Base-by-base conservation (phyloP, 2,329 filamentous ascomycete genomes). In the Emmonsiellopsis sp. region DNA sequence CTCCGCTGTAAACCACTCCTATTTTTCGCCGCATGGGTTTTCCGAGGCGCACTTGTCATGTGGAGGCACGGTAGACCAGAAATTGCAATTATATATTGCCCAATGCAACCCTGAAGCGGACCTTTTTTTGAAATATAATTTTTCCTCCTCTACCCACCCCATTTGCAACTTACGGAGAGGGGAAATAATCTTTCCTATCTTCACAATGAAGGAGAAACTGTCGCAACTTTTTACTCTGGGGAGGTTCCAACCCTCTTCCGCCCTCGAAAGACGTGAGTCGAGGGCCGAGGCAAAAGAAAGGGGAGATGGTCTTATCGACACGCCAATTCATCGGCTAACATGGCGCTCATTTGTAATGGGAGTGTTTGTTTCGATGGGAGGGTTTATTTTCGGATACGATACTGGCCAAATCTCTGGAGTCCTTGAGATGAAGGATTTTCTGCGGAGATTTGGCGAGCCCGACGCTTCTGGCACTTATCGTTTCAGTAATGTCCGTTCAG, bases 341-440 rank as follows among this genome's bases (percentile, higher is more conserved):
- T 67, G 67, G 63, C 67, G 70, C 5, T 70, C 72, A 0, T 67
- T 73, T 55, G 64, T 72, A 54, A 68, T 76, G 56, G 72, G 72
- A 48, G 49, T 75, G 40, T 65, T 74, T 53, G 73, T 74, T 42
- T 75, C 72, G 5, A 75, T 76, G 70, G 73, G 73, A 58, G 73
- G 73, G 56, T 71, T 76, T 60, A 70, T 75, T 54, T 75, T 75
- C 59, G 72, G 72, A 58, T 75, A 74, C 42, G 55, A 61, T 53
- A 55, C 60, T 65, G 70, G 71, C 59, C 71, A 75, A 63, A 72
- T 75, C 57, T 65, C 71, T 34, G 72, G 73, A 56, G 74, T 76
- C 58, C 66, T 72, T 13, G 70, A 68, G 45, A 76, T 76, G 74
- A n/a, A 65, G 0, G 67, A 76, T 58, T 76, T 76, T 60, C 64